phyloP scores from a whole-genome alignment of 768 basidiomycete genomes.

The Suillus placidus region DNA sequence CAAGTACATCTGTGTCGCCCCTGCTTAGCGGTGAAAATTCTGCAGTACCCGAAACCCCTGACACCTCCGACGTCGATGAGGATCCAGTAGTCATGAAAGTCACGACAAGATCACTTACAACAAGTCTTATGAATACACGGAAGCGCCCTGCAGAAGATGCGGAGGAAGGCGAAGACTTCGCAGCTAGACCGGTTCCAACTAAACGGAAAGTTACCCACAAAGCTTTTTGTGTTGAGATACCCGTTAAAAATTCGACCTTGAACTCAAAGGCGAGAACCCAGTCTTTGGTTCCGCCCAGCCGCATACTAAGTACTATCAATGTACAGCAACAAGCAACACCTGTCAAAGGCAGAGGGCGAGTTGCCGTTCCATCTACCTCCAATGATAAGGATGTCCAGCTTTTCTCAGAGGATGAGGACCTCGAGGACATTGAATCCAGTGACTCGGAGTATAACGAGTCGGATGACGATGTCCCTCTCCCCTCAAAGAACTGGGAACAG shows the following conservation, averaged over 20 bases:
- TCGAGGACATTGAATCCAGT: constrained; percentile 53
- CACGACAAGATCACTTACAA: background rate
- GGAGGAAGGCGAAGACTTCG: constrained; percentile 20
- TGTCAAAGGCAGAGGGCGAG: constrained; percentile 33
- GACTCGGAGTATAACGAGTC: constrained; percentile 63
- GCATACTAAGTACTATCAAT: constrained; percentile 20
- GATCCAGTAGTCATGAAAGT: constrained; percentile 8
- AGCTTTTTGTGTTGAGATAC: constrained; percentile 27
- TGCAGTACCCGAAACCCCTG: constrained; percentile 52
- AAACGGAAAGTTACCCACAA: constrained; percentile 39
- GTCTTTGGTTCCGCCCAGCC: constrained; percentile 11
- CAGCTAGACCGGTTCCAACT: constrained; percentile 20
- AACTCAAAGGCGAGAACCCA: constrained; percentile 29
- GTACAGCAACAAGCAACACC: constrained; percentile 9
- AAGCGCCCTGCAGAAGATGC: constrained; percentile 42
- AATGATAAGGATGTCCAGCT: constrained; percentile 31
- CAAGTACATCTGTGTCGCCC: constrained; percentile 51
- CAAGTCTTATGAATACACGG: constrained; percentile 18
- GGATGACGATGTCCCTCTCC: constrained; percentile 15
- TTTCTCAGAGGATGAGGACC: constrained; percentile 38
- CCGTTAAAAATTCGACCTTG: background rate
- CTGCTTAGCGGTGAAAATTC: constrained; percentile 52
- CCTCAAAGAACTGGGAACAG: background rate
- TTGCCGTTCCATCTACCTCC: constrained; percentile 29
- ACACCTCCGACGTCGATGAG: constrained; percentile 46